Evolutionary conservation across 225 moss, liverwort and hornwort genomes (phyloP), one percentile per base, ranked within the genome.

Genomic region (Physcomitrium patens): DNA sequence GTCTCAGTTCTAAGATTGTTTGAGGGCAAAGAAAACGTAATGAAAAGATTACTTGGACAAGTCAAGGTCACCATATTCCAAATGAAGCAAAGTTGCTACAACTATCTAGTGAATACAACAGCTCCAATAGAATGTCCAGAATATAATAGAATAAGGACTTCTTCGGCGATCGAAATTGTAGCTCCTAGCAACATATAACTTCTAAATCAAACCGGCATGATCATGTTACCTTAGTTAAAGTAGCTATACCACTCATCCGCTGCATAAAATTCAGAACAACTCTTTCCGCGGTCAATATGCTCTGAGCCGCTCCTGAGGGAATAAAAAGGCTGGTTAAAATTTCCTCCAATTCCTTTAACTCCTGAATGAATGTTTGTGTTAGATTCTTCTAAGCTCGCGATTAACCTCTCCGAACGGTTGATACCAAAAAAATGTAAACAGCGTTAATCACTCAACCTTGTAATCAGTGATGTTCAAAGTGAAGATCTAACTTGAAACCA

Each of bases 201-300:
- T 19, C 44, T 52, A 52, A 11, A 65, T 53, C 47, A 44, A 67
- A 28, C 60, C 5, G 48, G 66, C 24, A 77, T 54, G 24, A 20
- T 69, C 46, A 46, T 42, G 10, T 24, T 79, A 93, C 95, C 91
- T 88, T 92, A 41, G 99, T 99, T 58, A 87, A 64, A 59, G 97
- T 93, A 48, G 99, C 99, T 75, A 99, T 82, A 50, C 99, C 99
- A 73, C 99, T 95, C 95, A 99, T 95, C 47, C 99, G 90, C 82
- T 99, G 99, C 95, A 95, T 93, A 72, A 99, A 99, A 82, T 95
- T 95, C 60, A 95, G 79, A 64, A 86, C 99, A 76, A 99, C 89
- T 81, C 99, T 85, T 81, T 95, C 95, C 63, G 99, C 95, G 41
- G 72, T 81, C 62, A 95, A 78, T 76, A 99, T 86, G 87, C 95